These are phyloP conservation scores for Lycium ferocissimum DNA, from an alignment of 257 asterid genomes.

Conservation along the genomic window DNA sequence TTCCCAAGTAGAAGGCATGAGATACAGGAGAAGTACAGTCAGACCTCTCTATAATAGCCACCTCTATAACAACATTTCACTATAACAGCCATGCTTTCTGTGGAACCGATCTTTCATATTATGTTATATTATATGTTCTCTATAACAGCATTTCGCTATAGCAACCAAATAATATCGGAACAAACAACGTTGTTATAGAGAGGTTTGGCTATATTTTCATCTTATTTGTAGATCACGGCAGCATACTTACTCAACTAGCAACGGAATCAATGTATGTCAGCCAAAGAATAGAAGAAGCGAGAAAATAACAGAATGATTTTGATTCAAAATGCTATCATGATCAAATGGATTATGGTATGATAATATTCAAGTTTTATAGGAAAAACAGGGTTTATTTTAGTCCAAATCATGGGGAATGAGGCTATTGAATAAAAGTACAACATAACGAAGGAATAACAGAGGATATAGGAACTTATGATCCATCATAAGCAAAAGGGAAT, in stretches of 20 bases:
- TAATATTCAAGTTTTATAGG: background rate
- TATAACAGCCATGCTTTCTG: too few relatives aligned
- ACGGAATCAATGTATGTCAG: background rate
- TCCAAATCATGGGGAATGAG: constrained; percentile 1
- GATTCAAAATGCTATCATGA: background rate
- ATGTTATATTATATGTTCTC: too few relatives aligned
- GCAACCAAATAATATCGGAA: too few relatives aligned
- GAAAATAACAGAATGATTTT: background rate
- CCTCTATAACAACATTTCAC: too few relatives aligned
- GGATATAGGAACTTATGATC: background rate
- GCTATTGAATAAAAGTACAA: background rate
- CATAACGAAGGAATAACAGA: background rate
- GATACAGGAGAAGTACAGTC: background rate
- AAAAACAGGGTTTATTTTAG: background rate
- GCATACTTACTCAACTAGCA: background rate
- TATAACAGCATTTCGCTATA: too few relatives aligned
- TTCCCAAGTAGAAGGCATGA: background rate
- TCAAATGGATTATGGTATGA: background rate
- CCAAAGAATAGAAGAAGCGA: background rate
- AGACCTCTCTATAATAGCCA: too few relatives aligned
- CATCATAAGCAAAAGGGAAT: background rate
- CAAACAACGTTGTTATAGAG: too few relatives aligned
- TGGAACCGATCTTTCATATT: too few relatives aligned
- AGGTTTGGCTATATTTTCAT: too few relatives aligned
- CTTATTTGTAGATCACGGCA: background rate